Base-by-base conservation (phyloP, 345 rosid genomes). In the Psidium guajava region DNA sequence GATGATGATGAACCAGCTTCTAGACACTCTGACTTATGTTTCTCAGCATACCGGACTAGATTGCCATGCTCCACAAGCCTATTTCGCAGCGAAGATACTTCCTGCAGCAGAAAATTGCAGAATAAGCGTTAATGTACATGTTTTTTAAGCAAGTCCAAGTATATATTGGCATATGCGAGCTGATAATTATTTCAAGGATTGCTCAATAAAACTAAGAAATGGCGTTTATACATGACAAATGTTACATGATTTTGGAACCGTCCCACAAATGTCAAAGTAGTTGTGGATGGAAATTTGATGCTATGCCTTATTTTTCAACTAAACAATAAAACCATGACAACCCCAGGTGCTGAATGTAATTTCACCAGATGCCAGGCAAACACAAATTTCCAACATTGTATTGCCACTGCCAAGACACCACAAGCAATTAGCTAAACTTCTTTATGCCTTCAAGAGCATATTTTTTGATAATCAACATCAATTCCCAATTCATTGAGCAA, bases 11-110 rank as follows among this genome's bases (percentile, higher is more conserved):
- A 91, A 81, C 87, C 88, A 47, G 91, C 88, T 40, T 92, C 97
- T 55, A 95, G 56, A 88, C 90, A 92, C 87, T 93, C 94, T 21
- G 85, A 80, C 92, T 92, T 95, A 27, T 89, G 92, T 84, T 88
- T 95, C 87, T 93, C 98, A 32, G 95, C 95, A 89, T 92, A 97
- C 83, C 91, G 88, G 81, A 95, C 84, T 40, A 97, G 89, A 86
- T 92, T 97, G 54, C 84, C 80, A 81, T 93, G 93, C 90, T 93
- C 95, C 86, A 91, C 82, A 87, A 97, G 94, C 86, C 92, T 88
- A 85, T 84, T 61, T 64, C 92, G 93, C 82, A 97, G 91, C 82
- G 86, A 89, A 27, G 99, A 97, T 20, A 92, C 86, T 86, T 92
- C 98, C 99, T 96, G 87, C 84, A 83, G 88, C 81, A 73, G 74